Conservation (phyloP, 768 basidiomycete genomes). For the Tubosaeta brunneosetosa region DNA sequence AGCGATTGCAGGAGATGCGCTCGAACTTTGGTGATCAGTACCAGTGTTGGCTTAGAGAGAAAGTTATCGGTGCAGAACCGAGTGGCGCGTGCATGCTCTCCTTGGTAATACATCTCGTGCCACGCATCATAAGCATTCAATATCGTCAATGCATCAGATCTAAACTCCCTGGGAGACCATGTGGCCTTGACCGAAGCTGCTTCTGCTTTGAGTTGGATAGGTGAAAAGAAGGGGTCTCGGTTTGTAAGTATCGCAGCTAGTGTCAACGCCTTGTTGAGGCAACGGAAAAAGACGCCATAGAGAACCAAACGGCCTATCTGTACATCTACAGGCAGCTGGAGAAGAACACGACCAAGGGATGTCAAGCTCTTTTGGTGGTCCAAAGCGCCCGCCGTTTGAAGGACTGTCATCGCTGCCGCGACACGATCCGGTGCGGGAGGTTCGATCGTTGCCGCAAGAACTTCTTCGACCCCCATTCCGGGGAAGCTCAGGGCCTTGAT, state of each 20-base stretch:
- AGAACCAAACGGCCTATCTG: slow-evolving; percentile 87
- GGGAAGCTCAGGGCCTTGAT: slow-evolving; percentile 91
- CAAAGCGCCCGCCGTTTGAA: slow-evolving; percentile 85
- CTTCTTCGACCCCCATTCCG: slow-evolving; percentile 80
- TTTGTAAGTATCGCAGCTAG: slow-evolving; percentile 89
- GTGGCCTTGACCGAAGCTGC: slow-evolving; percentile 68
- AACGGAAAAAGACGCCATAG: slow-evolving; percentile 90
- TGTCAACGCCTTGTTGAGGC: slow-evolving; percentile 81
- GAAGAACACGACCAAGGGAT: slow-evolving; percentile 80
- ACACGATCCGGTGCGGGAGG: slow-evolving; percentile 79
- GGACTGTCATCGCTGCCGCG: slow-evolving; percentile 67
- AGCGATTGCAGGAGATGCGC: slow-evolving; percentile 71
- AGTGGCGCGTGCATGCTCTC: slow-evolving; percentile 63
- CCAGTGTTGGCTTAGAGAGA: slow-evolving; percentile 77
- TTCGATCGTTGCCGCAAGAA: slow-evolving; percentile 80
- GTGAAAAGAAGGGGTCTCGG: slow-evolving; percentile 87
- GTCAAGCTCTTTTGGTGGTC: slow-evolving; percentile 74
- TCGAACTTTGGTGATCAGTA: slow-evolving; percentile 78
- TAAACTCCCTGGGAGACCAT: slow-evolving; percentile 76
- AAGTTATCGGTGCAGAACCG: slow-evolving; percentile 83
- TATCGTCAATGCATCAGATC: slow-evolving; percentile 78
- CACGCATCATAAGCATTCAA: slow-evolving; percentile 80
- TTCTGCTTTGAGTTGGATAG: slow-evolving; percentile 67
- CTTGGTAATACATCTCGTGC: slow-evolving; percentile 64
- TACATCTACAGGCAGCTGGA: slow-evolving; percentile 86